Percentiles rank a stretch among this genome's conserved stretches.
These are phyloP conservation scores for Curvularia eragrostidis DNA, from an alignment of 2,329 filamentous ascomycete genomes.

Conservation along the genomic window DNA sequence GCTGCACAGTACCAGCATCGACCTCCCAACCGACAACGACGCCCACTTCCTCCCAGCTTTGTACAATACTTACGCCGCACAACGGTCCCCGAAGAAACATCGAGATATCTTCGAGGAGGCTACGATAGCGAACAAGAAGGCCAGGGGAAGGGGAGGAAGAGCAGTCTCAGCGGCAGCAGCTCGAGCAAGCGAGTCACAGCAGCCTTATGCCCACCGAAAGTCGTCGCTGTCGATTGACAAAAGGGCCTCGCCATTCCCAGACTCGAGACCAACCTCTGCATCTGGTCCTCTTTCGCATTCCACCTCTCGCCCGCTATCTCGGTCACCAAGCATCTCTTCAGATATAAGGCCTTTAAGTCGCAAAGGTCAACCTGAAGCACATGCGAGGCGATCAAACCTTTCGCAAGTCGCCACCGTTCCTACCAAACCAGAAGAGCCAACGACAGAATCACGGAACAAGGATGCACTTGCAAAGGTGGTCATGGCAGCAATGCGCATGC, in stretches of 20 bases:
- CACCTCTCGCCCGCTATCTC: constrained; percentile 35
- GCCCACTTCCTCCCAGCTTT: constrained; percentile 44
- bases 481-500: constrained; percentile 61
- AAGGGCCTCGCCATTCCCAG: constrained; percentile 27
- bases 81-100: constrained; percentile 51
- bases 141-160: constrained; percentile 52
- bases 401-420: constrained; percentile 46
- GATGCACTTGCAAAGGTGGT: constrained; percentile 58
- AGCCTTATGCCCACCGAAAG: constrained; percentile 42
- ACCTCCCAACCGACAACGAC: constrained; percentile 23
- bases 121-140: constrained; percentile 51
- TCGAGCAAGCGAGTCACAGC: constrained; percentile 36
- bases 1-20: constrained; percentile 23
- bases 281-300: constrained; percentile 31
- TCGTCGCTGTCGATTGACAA: constrained; percentile 39
- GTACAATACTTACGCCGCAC: constrained; percentile 29
- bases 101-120: constrained; percentile 58
- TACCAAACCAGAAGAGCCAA: constrained; percentile 40
- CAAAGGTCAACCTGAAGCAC: constrained; percentile 36
- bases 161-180: constrained; percentile 53
- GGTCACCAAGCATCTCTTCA: constrained; percentile 44
- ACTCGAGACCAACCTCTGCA: constrained; percentile 37
- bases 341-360: constrained; percentile 42
- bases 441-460: constrained; percentile 55
- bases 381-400: constrained; percentile 40